These are phyloP conservation scores for Leccinum subrobustum DNA, from an alignment of 1,284 basidiomycete species.

Conservation along the genomic window DNA sequence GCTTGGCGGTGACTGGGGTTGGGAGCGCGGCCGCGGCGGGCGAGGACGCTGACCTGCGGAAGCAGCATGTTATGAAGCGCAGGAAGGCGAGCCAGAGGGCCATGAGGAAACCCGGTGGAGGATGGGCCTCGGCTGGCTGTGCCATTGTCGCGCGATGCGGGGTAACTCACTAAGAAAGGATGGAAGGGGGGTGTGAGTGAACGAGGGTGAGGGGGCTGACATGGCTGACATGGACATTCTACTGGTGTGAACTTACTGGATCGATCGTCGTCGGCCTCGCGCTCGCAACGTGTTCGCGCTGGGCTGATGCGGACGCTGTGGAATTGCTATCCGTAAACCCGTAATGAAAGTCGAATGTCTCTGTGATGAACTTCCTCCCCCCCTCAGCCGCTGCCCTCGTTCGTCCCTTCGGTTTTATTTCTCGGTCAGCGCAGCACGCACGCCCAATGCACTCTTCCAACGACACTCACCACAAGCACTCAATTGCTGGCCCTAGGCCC, in stretches of 20 bases:
- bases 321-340: not conserved
- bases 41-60: conserved; percentile 9
- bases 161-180: not conserved
- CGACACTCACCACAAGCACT: conserved; percentile 3
- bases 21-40: conserved; percentile 10
- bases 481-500: not conserved
- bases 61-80: conserved; percentile 12
- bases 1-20: conserved; percentile 16
- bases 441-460: conserved; percentile 24
- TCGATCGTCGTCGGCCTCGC: conserved; percentile 20
- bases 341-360: not conserved
- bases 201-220: not conserved
- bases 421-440: conserved; percentile 17
- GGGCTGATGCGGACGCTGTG: conserved; percentile 1
- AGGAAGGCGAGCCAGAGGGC: conserved; percentile 18
- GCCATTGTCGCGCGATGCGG: conserved; percentile 3
- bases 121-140: not conserved
- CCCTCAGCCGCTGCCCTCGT: not conserved
- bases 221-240: not conserved
- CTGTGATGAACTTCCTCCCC: not conserved
- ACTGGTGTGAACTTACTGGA: not conserved
- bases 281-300: conserved; percentile 4
- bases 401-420: conserved; percentile 8
- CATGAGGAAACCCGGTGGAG: conserved; percentile 6
- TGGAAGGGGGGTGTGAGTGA: not conserved